Percentiles rank a stretch among this genome's conserved stretches.
These are phyloP conservation scores for Sporisorium reilianum DNA, from an alignment of 1,284 basidiomycete genomes.

Conservation along the genomic window DNA sequence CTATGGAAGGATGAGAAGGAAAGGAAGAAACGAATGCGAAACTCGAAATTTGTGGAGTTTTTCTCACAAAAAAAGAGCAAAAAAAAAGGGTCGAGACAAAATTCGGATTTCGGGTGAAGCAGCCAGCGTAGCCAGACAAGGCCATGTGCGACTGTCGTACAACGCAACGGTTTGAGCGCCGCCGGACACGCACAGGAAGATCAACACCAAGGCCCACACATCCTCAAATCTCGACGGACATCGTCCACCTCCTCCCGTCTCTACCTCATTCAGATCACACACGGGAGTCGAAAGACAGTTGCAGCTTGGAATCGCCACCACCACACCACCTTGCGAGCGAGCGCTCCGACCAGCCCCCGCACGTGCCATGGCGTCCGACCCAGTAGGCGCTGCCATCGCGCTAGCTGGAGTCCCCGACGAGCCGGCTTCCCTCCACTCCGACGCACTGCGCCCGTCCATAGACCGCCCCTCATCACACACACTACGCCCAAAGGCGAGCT, in stretches of 20 bases:
- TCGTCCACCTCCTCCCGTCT: no score
- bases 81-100: constrained; percentile 6
- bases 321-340: neutral
- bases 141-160: neutral
- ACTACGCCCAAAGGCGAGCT: constrained; percentile 25
- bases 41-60: constrained; percentile 28
- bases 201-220: neutral
- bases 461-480: neutral
- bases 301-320: no score
- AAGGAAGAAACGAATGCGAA: neutral
- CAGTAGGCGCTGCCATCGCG: constrained; percentile 57
- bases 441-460: constrained; percentile 26
- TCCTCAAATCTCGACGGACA: neutral
- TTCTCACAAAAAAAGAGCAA: neutral
- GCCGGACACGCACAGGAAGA: neutral
- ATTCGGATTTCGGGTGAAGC: constrained; percentile 26
- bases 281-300: no score
- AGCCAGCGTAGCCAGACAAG: neutral
- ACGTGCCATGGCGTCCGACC: constrained; percentile 50
- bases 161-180: neutral
- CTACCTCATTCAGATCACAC: neutral
- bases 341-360: neutral
- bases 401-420: constrained; percentile 50
- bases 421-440: constrained; percentile 40
- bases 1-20: neutral